phyloP scores from a whole-genome alignment of 768 basidiomycete genomes.

The Royoungia palumana region DNA sequence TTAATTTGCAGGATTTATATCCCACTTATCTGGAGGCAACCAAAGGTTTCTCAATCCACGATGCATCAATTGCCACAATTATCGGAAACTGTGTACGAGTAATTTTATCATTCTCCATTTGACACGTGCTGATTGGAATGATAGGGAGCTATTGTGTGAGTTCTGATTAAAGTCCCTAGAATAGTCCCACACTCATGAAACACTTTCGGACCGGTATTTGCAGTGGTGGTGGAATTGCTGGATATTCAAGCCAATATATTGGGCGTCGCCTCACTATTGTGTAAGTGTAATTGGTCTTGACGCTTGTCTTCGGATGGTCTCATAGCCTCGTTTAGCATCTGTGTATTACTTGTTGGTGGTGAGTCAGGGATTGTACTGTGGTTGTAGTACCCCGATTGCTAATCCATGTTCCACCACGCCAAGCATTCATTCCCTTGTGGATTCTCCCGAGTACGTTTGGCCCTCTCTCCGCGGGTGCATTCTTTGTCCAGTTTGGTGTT shows the following conservation, averaged over 20 bases:
- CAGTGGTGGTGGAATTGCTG: constrained; percentile 67
- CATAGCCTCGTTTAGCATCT: constrained; percentile 14
- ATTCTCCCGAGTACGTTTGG: constrained; percentile 69
- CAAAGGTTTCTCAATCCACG: constrained; percentile 55
- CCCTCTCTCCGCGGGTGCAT: constrained; percentile 75
- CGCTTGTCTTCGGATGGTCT: background rate
- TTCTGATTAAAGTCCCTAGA: constrained; percentile 11
- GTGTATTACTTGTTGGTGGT: constrained; percentile 24
- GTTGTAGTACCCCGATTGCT: background rate
- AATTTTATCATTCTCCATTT: background rate
- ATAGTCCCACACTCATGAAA: background rate
- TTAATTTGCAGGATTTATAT: constrained; percentile 54
- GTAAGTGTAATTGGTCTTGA: background rate
- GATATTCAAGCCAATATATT: constrained; percentile 67
- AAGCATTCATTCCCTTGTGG: constrained; percentile 74
- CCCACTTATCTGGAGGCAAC: constrained; percentile 67
- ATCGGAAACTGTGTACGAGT: constrained; percentile 65
- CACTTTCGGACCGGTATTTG: background rate
- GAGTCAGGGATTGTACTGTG: constrained; percentile 11
- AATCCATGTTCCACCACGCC: background rate
- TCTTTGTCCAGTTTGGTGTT: constrained; percentile 82
- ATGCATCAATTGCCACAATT: constrained; percentile 75
- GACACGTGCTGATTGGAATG: background rate
- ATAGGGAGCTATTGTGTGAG: constrained; percentile 47
- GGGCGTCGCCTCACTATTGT: constrained; percentile 81